Evolutionary conservation across 2,329 filamentous ascomycete species (phyloP).

Genomic region (Rhynchosporium graminicola): DNA sequence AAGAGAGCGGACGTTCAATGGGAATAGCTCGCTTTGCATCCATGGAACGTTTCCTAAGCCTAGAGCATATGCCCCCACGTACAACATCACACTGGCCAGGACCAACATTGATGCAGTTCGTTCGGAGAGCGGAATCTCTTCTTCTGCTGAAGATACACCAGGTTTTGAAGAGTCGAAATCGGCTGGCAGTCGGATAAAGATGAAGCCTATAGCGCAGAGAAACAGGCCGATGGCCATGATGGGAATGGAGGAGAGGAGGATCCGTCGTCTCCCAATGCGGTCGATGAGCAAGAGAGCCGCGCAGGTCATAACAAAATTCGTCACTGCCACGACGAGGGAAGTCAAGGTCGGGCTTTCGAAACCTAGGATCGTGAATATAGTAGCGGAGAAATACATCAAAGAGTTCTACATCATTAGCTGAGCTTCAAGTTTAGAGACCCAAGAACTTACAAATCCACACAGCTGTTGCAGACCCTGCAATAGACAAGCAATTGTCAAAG

Average conservation of each 20-base stretch:
- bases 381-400: slow-evolving; percentile 88
- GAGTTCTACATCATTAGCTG: slow-evolving; percentile 60
- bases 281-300: slow-evolving; percentile 76
- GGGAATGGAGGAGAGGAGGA: slow-evolving; percentile 80
- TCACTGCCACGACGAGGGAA: slow-evolving; percentile 76
- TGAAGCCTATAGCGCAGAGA: slow-evolving; percentile 72
- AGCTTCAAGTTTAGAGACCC: not conserved
- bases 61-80: slow-evolving; percentile 82
- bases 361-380: slow-evolving; percentile 75
- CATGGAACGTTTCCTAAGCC: slow-evolving; percentile 92
- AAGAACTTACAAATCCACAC: slow-evolving; percentile 69
- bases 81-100: slow-evolving; percentile 74
- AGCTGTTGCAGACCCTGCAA: slow-evolving; percentile 87
- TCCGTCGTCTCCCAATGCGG: slow-evolving; percentile 73
- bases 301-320: slow-evolving; percentile 81
- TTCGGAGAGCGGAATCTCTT: slow-evolving; percentile 29
- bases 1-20: slow-evolving; percentile 69
- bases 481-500: slow-evolving; percentile 81
- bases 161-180: slow-evolving; percentile 33
- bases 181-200: slow-evolving; percentile 47
- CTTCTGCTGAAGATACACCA: slow-evolving; percentile 31
- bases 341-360: slow-evolving; percentile 79
- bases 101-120: slow-evolving; percentile 56
- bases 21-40: slow-evolving; percentile 94
- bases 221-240: slow-evolving; percentile 77